Evolutionary conservation across 106 monocot species (phyloP), one percentile per base, ranked within the genome.

Genomic region (Allium sativum): DNA sequence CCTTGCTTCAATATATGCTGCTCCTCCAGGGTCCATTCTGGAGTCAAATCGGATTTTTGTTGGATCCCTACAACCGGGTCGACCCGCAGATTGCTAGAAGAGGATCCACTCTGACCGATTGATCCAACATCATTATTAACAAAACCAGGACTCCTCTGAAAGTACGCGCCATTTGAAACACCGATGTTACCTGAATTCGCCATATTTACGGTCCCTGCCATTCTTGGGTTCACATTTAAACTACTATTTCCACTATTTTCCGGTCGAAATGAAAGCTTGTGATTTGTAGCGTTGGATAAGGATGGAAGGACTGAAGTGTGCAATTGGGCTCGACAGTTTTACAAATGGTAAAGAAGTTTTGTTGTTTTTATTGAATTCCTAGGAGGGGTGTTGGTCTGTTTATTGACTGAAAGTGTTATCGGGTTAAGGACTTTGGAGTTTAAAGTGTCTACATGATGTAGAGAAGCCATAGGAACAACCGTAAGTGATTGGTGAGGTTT

Each of bases 21-120:
- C 21, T 71, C 70, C 45, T 71, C 70, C 4, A 45, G 14, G 10
- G 54, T 71, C 70, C 70, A 71, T 45, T 62, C 70, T 21, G 50
- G 60, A 42, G 70, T 41, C 44, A 71, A 46, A 10, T 62, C 52
- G 10, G 7, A 22, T 21, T 71, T 62, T n/a, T 62, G 62, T 42
- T 51, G 18, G 12, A 61, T 18, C n/a, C 70, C 70, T 8, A 10
- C 60, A 19, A 61, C 61, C 31, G 52, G 42, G 7, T 70, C 61
- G 1, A 52, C 8, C 18, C 21, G 52, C 2, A n/a, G 14, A 21
- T 7, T 71, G 54, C 54, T 52, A 15, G 62, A 62, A 21, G 70
- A 62, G 19, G 70, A 53, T 55, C 62, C 70, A 5, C 19, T 31
- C 16, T 53, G 41, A 21, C 21, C 60, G 20, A 44, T 20, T 12